Percentiles rank a stretch among this genome's conserved stretches.
Conservation (phyloP, 2,329 filamentous ascomycete genomes). For the Hypoxylon sp. region DNA sequence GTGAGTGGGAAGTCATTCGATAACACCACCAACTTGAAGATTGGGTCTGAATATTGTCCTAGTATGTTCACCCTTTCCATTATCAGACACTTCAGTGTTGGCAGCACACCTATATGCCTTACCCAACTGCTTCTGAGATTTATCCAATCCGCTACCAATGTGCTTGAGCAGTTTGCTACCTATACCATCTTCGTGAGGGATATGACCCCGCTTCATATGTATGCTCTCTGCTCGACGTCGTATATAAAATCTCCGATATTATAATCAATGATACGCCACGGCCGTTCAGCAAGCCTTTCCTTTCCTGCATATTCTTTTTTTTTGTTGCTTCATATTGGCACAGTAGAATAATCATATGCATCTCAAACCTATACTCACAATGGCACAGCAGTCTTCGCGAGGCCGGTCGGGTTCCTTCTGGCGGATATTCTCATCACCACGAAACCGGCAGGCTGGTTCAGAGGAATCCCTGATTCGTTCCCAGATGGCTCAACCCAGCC, state of each 20-base stretch:
- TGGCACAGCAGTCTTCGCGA: conserved; percentile 38
- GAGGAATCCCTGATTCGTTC: conserved; percentile 16
- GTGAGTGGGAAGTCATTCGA: conserved; percentile 4
- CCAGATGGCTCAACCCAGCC: conserved; percentile 45
- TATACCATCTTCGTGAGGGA: conserved; percentile 14
- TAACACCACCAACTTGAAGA: conserved; percentile 10
- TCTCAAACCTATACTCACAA: conserved; percentile 40
- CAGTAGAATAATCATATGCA: neutral
- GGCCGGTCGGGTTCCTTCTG: conserved; percentile 25
- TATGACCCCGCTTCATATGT: conserved; percentile 23
- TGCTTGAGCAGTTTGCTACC: conserved; percentile 23
- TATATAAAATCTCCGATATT: conserved; percentile 9
- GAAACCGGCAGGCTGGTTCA: conserved; percentile 19
- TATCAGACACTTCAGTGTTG: conserved; percentile 5
- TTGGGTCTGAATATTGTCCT: conserved; percentile 9
- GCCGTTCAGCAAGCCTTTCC: neutral
- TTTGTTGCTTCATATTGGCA: conserved; percentile 15
- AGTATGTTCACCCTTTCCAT: conserved; percentile 28
- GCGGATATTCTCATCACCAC: conserved; percentile 43
- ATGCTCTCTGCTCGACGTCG: conserved; percentile 4
- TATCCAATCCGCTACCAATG: conserved; percentile 1
- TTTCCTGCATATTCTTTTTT: conserved; percentile 2
- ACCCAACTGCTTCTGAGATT: conserved; percentile 8
- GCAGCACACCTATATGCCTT: neutral
- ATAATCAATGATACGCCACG: conserved; percentile 18